Base-by-base conservation (phyloP, 139 green algal genomes). In the Micromonas pusilla region DNA sequence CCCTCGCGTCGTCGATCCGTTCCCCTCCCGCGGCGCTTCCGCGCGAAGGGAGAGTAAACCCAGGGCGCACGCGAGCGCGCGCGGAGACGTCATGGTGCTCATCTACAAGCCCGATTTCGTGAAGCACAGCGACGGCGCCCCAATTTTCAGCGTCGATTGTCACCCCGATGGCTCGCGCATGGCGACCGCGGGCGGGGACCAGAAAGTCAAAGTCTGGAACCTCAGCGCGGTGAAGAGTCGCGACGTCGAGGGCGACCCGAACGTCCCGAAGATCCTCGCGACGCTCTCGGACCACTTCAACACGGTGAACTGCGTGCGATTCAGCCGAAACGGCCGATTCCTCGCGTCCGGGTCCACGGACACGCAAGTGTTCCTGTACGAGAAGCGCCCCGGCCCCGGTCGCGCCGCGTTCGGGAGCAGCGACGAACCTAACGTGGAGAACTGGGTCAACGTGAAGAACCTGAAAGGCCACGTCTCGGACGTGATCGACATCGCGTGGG, bases 401-500 rank as follows among this genome's bases (percentile, higher is more conserved):
- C 45, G 62, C 13, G 57, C 77, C 1, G 38, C 33, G 3, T 92
- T 92, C 76, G 88, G 89, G 32, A 85, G 63, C 79, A 82, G 60
- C 30, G 87, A 88, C n/a, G 82, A 64, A 9, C 80, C 77, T 36
- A 92, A 88, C 77, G 53, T 96, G 23, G 93, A 98, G 84, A 96
- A 97, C 85, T 98, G 93, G 93, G 85, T 81, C 25, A 75, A 73
- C 0, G 30, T 75, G 6, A 32, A 65, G 3, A 76, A 73, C 25
- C 81, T 97, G 54, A 82, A 89, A 0, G 92, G 91, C 2, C 94
- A 97, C 85, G 74, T 38, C 30, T 85, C 82, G 76, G 91, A 97
- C 74, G 86, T 98, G n/a, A 81, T 87, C 0, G 94, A 97, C 74
- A 77, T 98, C 19, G 83, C 85, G 6, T 98, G 94, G 94, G 88